Evolutionary conservation across 75 land plant species (phyloP).

Genomic region (Pinus albicaulis): DNA sequence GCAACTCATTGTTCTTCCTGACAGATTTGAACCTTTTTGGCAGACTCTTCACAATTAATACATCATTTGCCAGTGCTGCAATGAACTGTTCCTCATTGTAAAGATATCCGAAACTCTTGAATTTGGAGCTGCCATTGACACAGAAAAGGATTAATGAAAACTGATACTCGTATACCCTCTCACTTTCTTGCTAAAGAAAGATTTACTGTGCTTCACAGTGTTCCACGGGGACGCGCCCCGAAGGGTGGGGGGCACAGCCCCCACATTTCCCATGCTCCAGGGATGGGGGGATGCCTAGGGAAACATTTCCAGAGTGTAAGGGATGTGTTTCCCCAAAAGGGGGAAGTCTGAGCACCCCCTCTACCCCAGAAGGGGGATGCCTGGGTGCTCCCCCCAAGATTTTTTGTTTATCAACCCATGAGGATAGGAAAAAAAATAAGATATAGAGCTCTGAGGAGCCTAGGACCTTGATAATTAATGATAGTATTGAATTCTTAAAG

Average conservation of each 20-base stretch:
- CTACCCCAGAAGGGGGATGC: too few species aligned
- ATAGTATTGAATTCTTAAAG: too few species aligned
- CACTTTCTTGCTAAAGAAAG: not conserved
- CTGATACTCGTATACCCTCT: not conserved
- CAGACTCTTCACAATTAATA: constrained; percentile 29
- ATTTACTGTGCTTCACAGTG: not conserved
- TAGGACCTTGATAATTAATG: too few species aligned
- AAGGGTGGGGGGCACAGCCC: not conserved
- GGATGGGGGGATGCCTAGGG: too few species aligned
- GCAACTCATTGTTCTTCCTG: constrained; percentile 51
- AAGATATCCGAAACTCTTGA: constrained; percentile 47
- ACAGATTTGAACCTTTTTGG: constrained; percentile 50
- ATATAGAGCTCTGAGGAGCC: too few species aligned
- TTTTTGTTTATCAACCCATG: too few species aligned
- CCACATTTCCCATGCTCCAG: not conserved
- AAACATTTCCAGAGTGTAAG: too few species aligned
- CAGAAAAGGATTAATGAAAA: not conserved
- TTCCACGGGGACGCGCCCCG: not conserved
- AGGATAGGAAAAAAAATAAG: too few species aligned
- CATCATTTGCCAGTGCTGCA: constrained; percentile 31
- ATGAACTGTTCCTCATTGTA: constrained; percentile 51
- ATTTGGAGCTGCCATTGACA: constrained; percentile 35
- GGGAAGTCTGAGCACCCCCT: too few species aligned
- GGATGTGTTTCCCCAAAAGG: too few species aligned
- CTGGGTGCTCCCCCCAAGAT: too few species aligned